Evolutionary conservation across 306 rosid species (phyloP), one percentile per base, ranked within the genome.

Genomic region (Glycine latifolia): DNA sequence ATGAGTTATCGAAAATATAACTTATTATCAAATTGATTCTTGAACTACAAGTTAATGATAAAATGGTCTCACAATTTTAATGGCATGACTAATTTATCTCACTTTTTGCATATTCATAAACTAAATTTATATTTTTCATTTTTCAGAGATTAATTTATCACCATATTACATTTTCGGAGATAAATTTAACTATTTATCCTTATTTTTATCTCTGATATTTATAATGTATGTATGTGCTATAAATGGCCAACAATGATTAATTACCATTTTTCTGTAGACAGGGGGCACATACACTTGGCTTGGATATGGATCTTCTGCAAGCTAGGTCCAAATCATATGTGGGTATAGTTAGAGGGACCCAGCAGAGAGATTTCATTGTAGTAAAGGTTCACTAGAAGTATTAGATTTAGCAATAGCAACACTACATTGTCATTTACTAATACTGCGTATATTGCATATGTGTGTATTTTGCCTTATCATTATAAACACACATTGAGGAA

Each of bases 401-500:
- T 16, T 12, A 58, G 63, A 60, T 20, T 60, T n/a, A 17, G 49
- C 77, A 67, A 75, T 16, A 75, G 80, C 81, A 67, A 67, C 63
- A 16, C 17, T 26, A 48, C 35, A 11, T 41, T 76, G 86, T 11
- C 67, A 61, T 39, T 7, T 77, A 7, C 43, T 13, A 70, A 33
- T 17, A 49, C 55, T 43, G 43, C 62, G 31, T 17, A 75, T 9
- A 75, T 10, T 33, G 1, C 66, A 41, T 26, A 10, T 73, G 43
- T 68, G 65, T 43, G 54, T 31, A 2, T 82, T 82, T 72, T 79
- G 55, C 73, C 60, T 84, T 79, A 85, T 84, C 79, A 17, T 58
- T 73, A 54, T 26, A 26, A 26, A 15, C 17, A 5, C 9, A 54
- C 1, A 3, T 49, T 3, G 7, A 83, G 0, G 37, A 73, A 47